Evolutionary conservation across 2,329 filamentous ascomycete genomes (phyloP), one percentile per base, ranked within the genome.

Genomic region (Fonsecaea pugnacius): DNA sequence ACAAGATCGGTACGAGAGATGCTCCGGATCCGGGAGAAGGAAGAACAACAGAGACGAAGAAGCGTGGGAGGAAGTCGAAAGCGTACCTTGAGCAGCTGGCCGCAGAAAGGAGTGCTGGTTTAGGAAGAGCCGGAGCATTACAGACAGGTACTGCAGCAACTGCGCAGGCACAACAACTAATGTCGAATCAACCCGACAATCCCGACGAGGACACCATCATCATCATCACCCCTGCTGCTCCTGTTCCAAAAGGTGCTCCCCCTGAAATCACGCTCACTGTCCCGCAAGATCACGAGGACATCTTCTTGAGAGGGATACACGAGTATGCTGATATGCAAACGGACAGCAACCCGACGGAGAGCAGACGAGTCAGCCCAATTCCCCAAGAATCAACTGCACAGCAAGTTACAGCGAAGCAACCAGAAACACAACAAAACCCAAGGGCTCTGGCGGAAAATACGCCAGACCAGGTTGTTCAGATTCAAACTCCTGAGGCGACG

Each of bases 251-350:
- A 9, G 32, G 5, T 16, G 6, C 35, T 4, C 58, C 48, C 4
- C 58, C 63, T 24, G 33, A 48, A 46, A 32, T 48, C 10, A n/a
- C 35, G 33, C 21, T 21, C 30, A 18, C 60, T 51, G 18, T 57
- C 8, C 52, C 63, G 33, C 40, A 35, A 38, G 52, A 63, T 30
- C 36, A 18, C 12, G 61, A 60, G 53, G 57, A 59, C 40, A 58
- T 60, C 10, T 78, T 81, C 69, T 72, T 80, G 14, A 73, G 75
- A 65, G 79, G 79, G n/a, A 80, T 80, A 58, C 74, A 80, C 27
- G 77, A 79, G 52, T 80, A 79, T 64, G 78, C 78, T 33, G 69
- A 70, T 35, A 55, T 69, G 60, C 50, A 62, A 38, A 50, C 27
- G 51, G 62, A 66, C 16, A 56, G 33, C 50, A 67, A 62, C 32